Percentiles rank a stretch among this genome's conserved stretches.
Evolutionary conservation across 768 basidiomycete genomes (phyloP).

Genomic region (Lactarius tabidus): DNA sequence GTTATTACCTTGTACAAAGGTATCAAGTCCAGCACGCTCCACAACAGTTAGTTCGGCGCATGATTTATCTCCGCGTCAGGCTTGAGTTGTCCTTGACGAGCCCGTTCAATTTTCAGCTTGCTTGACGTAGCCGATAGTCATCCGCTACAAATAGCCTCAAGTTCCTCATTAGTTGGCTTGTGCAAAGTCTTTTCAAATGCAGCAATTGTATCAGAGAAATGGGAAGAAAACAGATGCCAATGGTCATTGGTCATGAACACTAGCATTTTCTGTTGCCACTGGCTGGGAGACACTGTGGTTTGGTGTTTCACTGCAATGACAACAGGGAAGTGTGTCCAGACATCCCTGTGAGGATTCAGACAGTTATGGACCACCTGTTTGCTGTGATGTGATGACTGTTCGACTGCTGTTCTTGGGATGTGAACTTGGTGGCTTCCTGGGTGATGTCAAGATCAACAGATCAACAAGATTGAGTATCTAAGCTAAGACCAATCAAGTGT

Average conservation of each 20-base stretch:
- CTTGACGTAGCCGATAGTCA: too few species aligned
- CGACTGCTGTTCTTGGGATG: conserved; percentile 33
- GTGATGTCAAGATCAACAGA: conserved; percentile 51
- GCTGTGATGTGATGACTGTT: conserved; percentile 25
- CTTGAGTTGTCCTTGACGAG: too few species aligned
- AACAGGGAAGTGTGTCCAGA: too few species aligned
- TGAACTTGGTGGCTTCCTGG: conserved; percentile 40
- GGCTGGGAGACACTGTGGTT: conserved; percentile 19
- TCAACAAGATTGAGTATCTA: conserved; percentile 30
- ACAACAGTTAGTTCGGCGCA: too few species aligned
- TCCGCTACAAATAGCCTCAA: too few species aligned
- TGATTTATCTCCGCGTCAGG: too few species aligned
- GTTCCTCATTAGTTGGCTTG: conserved; percentile 48
- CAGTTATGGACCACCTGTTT: too few species aligned
- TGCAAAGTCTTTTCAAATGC: conserved; percentile 46
- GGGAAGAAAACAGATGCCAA: too few species aligned
- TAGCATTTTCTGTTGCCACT: conserved; percentile 36
- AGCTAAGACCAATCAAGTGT: conserved; percentile 31
- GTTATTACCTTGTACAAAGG: too few species aligned
- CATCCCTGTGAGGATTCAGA: too few species aligned
- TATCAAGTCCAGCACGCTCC: too few species aligned
- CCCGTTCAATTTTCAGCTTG: too few species aligned
- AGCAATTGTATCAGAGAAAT: conserved; percentile 39
- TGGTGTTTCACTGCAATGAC: conserved; percentile 1
- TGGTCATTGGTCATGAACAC: conserved; percentile 43